A percentile compares a stretch with the other conserved stretches of the same genome.
phyloP scores from a whole-genome alignment of 1,284 basidiomycete species.

The Gomphus sp. region DNA sequence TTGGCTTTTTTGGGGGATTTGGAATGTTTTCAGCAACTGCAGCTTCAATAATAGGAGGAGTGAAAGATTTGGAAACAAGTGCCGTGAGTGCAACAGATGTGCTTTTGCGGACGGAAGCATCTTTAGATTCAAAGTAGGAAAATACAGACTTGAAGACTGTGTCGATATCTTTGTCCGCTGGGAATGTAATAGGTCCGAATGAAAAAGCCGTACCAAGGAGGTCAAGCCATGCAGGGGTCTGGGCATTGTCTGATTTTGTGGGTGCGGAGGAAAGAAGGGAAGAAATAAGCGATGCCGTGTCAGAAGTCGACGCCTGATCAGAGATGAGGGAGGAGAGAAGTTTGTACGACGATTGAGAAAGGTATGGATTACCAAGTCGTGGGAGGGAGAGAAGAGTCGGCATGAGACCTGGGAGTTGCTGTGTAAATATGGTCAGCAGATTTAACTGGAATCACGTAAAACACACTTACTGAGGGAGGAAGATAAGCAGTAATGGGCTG shows the following conservation, averaged over 20 bases:
- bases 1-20: conserved; percentile 29
- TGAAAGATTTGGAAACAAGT: conserved; percentile 61
- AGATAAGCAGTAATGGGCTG: conserved; percentile 56
- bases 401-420: conserved; percentile 67
- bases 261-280: conserved; percentile 72
- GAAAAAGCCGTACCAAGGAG: conserved; percentile 22
- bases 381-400: conserved; percentile 69
- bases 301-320: conserved; percentile 38
- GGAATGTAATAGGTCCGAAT: conserved; percentile 17
- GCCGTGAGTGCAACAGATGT: conserved; percentile 52
- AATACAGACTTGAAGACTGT: conserved; percentile 75
- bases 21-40: conserved; percentile 36
- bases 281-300: conserved; percentile 33
- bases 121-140: conserved; percentile 60
- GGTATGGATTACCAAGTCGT: conserved; percentile 74
- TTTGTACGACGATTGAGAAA: conserved; percentile 77
- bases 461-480: conserved; percentile 48
- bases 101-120: conserved; percentile 48
- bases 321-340: conserved; percentile 71
- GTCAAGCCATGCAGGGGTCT: conserved; percentile 66
- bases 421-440: neutral
- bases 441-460: neutral
- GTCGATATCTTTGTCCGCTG: conserved; percentile 39
- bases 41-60: conserved; percentile 46
- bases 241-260: conserved; percentile 46